phyloP scores from a whole-genome alignment of 441 rosid genomes.

The Hura crepitans region DNA sequence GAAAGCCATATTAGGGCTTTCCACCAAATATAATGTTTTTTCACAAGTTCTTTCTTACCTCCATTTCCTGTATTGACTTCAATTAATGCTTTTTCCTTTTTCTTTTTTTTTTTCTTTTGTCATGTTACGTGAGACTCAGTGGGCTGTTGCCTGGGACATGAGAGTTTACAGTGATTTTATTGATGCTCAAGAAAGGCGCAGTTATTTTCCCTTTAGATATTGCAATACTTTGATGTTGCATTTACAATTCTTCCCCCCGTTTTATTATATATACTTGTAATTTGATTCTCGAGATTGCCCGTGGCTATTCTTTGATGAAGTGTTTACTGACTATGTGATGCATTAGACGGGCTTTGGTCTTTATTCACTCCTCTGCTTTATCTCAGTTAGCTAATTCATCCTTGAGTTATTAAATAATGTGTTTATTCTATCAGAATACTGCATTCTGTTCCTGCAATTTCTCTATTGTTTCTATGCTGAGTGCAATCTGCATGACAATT shows the following conservation, averaged over 20 bases:
- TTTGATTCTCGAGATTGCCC: background rate
- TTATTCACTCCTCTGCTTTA: constrained; percentile 3
- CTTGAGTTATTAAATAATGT: background rate
- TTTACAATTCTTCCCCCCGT: no score
- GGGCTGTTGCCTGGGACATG: constrained; percentile 89
- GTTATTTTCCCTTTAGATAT: constrained; percentile 41
- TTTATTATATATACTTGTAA: background rate
- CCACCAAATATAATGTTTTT: background rate
- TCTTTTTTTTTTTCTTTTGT: no score
- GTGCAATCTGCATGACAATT: background rate
- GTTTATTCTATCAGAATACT: background rate
- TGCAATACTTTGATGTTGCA: background rate
- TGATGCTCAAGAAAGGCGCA: constrained; percentile 67
- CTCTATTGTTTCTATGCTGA: background rate
- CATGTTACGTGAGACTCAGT: constrained; percentile 41
- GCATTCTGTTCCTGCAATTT: background rate
- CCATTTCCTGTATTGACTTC: no score
- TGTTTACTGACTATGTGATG: no score
- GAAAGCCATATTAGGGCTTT: background rate
- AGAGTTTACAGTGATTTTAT: constrained; percentile 75
- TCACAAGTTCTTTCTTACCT: background rate
- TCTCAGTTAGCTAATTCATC: background rate
- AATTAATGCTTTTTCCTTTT: background rate
- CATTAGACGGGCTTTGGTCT: background rate
- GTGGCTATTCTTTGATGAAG: background rate